Evolutionary conservation across 805 yeast species (phyloP).

Genomic region (Kodamaea kakaduensis): DNA sequence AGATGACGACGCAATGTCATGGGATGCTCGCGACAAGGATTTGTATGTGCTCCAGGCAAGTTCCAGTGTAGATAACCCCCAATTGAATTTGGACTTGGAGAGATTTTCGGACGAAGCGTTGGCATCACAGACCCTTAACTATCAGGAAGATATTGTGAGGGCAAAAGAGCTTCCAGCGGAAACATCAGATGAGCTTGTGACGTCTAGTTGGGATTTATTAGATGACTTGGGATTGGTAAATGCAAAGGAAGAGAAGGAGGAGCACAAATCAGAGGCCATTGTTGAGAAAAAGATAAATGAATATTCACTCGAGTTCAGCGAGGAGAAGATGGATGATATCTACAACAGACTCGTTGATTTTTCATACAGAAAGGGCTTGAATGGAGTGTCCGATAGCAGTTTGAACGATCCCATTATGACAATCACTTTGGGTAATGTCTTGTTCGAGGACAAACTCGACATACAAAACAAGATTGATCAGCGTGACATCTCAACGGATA

Average conservation of each 20-base stretch:
- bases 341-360: constrained; percentile 25
- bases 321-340: constrained; percentile 18
- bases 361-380: constrained; percentile 17
- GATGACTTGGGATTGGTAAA: constrained; percentile 16
- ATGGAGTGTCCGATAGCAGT: constrained; percentile 18
- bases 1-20: constrained; percentile 29
- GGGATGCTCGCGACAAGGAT: constrained; percentile 19
- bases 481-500: too few relatives aligned
- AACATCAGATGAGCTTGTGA: constrained; percentile 5
- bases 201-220: constrained; percentile 16
- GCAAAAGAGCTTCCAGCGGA: constrained; percentile 15
- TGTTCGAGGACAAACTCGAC: constrained; percentile 27
- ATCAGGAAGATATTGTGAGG: constrained; percentile 13
- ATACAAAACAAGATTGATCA: too few relatives aligned
- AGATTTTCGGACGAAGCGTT: constrained; percentile 16
- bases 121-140: constrained; percentile 11
- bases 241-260: constrained; percentile 2
- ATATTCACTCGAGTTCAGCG: constrained; percentile 4
- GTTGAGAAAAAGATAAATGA: neutral
- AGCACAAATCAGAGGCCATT: neutral
- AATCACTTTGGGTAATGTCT: constrained; percentile 37
- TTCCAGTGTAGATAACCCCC: constrained; percentile 2
- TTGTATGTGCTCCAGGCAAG: constrained; percentile 9
- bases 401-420: constrained; percentile 30
- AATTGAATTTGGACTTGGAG: constrained; percentile 10